A percentile compares a stretch with the other conserved stretches of the same genome.
phyloP scores from a whole-genome alignment of 1,139 yeast genomes.

The Candida sanyaensis region DNA sequence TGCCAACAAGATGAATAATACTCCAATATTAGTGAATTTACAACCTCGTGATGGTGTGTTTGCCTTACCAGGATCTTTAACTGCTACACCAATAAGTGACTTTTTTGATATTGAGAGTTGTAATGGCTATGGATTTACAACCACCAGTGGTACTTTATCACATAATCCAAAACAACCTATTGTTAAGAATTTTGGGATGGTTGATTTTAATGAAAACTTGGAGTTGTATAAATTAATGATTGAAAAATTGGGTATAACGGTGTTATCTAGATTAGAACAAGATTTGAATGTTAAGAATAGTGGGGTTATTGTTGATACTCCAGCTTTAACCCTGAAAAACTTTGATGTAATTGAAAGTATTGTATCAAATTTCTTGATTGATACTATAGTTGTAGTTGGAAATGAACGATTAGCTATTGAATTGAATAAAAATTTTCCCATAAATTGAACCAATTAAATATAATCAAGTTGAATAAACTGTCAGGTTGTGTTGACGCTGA shows the following conservation, averaged over 20 bases:
- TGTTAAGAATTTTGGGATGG: conserved; percentile 79
- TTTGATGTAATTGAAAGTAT: conserved; percentile 58
- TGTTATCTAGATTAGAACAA: conserved; percentile 55
- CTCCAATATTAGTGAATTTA: conserved; percentile 74
- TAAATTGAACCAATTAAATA: conserved; percentile 35
- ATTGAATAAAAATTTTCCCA: conserved; percentile 57
- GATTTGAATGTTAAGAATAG: conserved; percentile 52
- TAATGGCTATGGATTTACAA: conserved; percentile 78
- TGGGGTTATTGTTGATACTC: conserved; percentile 84
- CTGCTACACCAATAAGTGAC: conserved; percentile 85
- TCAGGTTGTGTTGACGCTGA: conserved; percentile 78
- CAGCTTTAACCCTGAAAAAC: conserved; percentile 56
- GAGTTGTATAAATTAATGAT: conserved; percentile 60
- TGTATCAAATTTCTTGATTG: conserved; percentile 62
- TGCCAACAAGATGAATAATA: conserved; percentile 68
- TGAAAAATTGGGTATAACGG: conserved; percentile 59
- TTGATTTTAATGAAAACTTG: conserved; percentile 56
- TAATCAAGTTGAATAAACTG: conserved; percentile 67
- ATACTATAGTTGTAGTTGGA: conserved; percentile 59
- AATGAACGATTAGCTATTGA: conserved; percentile 68
- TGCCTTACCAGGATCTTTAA: conserved; percentile 79
- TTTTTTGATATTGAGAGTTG: conserved; percentile 73
- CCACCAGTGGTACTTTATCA: conserved; percentile 83
- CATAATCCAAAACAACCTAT: conserved; percentile 88
- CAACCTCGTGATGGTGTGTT: conserved; percentile 82